Conservation (phyloP, 2,329 filamentous ascomycete species). For the Fusarium coffeatum region DNA sequence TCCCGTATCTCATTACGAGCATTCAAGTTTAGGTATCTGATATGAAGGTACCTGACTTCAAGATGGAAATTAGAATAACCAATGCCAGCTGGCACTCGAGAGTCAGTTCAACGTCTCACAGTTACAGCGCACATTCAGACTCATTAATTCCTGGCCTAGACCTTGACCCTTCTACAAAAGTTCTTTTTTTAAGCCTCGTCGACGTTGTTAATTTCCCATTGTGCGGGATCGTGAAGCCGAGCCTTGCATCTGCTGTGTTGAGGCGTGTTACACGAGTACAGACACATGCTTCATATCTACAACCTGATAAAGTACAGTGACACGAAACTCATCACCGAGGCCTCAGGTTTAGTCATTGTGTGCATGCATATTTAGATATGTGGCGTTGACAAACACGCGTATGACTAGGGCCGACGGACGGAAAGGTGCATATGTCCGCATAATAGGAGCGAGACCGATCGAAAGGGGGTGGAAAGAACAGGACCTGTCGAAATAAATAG, state of each 20-base stretch:
- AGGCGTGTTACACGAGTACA: constrained; percentile 26
- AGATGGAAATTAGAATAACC: not conserved
- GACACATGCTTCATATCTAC: constrained; percentile 23
- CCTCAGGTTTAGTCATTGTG: not conserved
- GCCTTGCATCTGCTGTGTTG: not conserved
- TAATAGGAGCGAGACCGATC: not conserved
- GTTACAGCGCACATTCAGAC: constrained; percentile 2
- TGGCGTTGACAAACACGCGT: constrained; percentile 21
- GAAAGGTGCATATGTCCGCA: constrained; percentile 21
- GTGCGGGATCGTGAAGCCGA: constrained; percentile 9
- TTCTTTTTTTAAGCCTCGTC: not conserved
- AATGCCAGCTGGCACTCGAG: not conserved
- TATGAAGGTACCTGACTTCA: not conserved
- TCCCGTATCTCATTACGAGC: not conserved
- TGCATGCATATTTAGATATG: not conserved
- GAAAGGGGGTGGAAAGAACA: not conserved
- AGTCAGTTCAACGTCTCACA: constrained; percentile 34
- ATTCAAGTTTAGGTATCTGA: not conserved
- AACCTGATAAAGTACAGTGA: constrained; percentile 5
- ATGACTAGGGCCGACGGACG: constrained; percentile 4
- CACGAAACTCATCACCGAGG: constrained; percentile 1
- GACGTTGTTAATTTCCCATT: not conserved
- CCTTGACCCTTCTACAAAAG: constrained; percentile 1
- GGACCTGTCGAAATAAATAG: not conserved
- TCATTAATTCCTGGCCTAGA: not conserved